Base-by-base conservation (phyloP, 2,329 filamentous ascomycete genomes). In the Zopfia rhizophila region DNA sequence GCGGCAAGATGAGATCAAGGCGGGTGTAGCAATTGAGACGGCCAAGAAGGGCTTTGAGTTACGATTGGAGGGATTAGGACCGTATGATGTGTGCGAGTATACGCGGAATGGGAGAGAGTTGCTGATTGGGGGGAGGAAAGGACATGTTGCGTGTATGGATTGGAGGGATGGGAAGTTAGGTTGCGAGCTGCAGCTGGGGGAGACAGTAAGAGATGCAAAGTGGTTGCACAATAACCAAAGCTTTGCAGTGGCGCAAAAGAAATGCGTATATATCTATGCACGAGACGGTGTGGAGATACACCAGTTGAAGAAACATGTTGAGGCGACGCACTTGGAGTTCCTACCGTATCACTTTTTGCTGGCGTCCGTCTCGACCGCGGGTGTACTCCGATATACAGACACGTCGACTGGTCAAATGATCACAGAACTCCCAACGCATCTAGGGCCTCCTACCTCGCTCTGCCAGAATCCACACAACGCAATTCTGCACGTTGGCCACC, bases 261-360 rank as follows among this genome's bases (percentile, higher is more conserved):
- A 93, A 74, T 88, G 94, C 60, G 90, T 94, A 55, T 99, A 96
- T 76, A 97, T 99, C 56, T 99, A 99, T 77, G 94, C 97, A 65
- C 81, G 85, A 45, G 84, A 90, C 45, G 94, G 94, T 38, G 89
- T 97, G 14, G 94, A 99, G 75, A 76, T 99, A 42, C 94, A 99
- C 71, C 92, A 90, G 68, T 75, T 99, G 65, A 87, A 86, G 72
- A 94, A 94, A 70, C 93, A 96, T 69, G 83, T 90, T 51, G 94
- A 99, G 70, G 90, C 95, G 11, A 88, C 89, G 10, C 88, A 95
- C 71, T 91, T 99, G 82, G 91, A 97, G 72, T 99, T 97, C 68
- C 78, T 97, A 11, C 93, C 93, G 1, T 97, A 97, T 68, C 94
- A 99, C 70, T 99, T 96, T 70, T 84, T 99, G 29, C 81, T 99